Conservation (phyloP, 805 yeast genomes). For the Wickerhamomyces mucosus region DNA sequence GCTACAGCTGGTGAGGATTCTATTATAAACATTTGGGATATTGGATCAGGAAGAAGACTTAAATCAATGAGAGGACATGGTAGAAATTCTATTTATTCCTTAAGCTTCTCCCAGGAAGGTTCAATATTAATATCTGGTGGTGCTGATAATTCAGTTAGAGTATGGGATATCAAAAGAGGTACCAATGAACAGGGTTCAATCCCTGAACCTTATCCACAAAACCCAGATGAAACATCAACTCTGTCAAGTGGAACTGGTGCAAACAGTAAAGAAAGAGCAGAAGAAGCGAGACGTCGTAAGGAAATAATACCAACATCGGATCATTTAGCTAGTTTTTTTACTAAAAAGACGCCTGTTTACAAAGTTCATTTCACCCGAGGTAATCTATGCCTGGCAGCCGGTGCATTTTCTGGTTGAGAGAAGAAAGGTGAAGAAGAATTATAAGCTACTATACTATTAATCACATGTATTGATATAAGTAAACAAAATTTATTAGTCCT, state of each 20-base stretch:
- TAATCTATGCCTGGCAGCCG: conserved; percentile 87
- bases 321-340: conserved; percentile 87
- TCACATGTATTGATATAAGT: too few relatives aligned
- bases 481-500: too few relatives aligned
- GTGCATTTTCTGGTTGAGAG: conserved; percentile 52
- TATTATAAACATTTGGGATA: conserved; percentile 85
- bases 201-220: conserved; percentile 56
- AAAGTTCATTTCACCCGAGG: conserved; percentile 87
- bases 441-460: too few relatives aligned
- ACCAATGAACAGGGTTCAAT: conserved; percentile 71
- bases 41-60: conserved; percentile 79
- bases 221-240: conserved; percentile 19
- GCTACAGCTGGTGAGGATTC: conserved; percentile 95
- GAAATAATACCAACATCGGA: conserved; percentile 80
- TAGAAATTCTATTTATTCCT: conserved; percentile 71
- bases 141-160: conserved; percentile 85
- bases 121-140: conserved; percentile 85
- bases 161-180: conserved; percentile 89
- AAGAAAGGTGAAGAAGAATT: too few relatives aligned
- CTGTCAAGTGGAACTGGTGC: conserved; percentile 3
- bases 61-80: conserved; percentile 96
- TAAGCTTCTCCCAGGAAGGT: conserved; percentile 82
- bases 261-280: conserved; percentile 26
- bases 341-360: conserved; percentile 90
- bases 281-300: conserved; percentile 43